A percentile compares a stretch with the other conserved stretches of the same genome.
These are phyloP conservation scores for Curvularia sp. DNA, from an alignment of 2,329 filamentous ascomycete genomes.

Conservation along the genomic window DNA sequence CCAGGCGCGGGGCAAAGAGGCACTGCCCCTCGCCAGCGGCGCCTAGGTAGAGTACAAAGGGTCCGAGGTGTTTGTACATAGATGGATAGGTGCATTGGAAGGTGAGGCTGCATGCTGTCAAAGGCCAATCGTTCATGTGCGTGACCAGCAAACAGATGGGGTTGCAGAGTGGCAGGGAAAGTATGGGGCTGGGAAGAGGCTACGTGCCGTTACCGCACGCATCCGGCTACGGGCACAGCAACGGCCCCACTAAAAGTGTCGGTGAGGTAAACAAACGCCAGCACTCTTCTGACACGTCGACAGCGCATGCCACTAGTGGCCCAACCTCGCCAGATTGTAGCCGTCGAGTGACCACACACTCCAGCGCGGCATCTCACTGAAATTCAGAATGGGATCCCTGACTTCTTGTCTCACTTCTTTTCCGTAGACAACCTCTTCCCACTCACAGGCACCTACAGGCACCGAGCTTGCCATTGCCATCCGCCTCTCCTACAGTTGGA, in stretches of 20 bases:
- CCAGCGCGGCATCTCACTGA: constrained; percentile 3
- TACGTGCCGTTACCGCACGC: constrained; percentile 16
- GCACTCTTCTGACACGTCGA: constrained; percentile 25
- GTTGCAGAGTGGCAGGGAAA: constrained; percentile 5
- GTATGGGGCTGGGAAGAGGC: constrained; percentile 9
- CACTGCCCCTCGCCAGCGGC: constrained; percentile 6
- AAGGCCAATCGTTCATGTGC: constrained; percentile 7
- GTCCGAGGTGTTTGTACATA: not conserved
- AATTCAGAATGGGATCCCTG: constrained; percentile 22
- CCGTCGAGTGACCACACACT: constrained; percentile 6
- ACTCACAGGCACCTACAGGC: not conserved
- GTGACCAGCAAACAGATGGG: constrained; percentile 9
- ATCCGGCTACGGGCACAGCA: constrained; percentile 28
- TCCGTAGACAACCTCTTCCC: not conserved
- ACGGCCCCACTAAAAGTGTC: constrained; percentile 20
- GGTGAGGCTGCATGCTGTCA: constrained; percentile 19
- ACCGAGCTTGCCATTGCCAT: constrained; percentile 1
- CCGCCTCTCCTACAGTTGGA: constrained; percentile 22
- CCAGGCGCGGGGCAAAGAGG: not conserved
- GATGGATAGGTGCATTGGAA: not conserved
- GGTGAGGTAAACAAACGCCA: constrained; percentile 30
- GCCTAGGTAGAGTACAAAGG: constrained; percentile 5
- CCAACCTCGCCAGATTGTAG: constrained; percentile 12
- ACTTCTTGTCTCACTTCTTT: constrained; percentile 6
- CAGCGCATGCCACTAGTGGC: constrained; percentile 30